Conservation (phyloP, 495 filamentous ascomycete genomes). For the Oidiodendron maius region DNA sequence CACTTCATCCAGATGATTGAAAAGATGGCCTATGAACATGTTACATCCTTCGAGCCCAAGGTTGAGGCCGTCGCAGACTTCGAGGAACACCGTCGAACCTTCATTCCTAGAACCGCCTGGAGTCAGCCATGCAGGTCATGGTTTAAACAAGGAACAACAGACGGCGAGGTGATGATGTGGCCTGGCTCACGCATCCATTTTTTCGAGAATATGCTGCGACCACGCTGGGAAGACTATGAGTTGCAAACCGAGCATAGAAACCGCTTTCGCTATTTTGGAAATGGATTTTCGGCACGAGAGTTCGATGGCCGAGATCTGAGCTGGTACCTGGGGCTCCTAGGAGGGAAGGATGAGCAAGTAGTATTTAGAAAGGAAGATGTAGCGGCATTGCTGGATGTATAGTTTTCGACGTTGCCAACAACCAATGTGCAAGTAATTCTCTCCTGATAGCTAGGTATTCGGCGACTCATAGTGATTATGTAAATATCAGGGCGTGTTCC, state of each 20-base stretch:
- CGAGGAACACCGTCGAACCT: constrained; percentile 32
- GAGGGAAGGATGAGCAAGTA: too few relatives aligned
- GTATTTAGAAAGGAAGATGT: too few relatives aligned
- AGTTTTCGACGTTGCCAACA: too few relatives aligned
- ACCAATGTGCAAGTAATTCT: too few relatives aligned
- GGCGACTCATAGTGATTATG: too few relatives aligned
- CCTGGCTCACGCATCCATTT: constrained; percentile 42
- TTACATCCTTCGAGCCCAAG: constrained; percentile 38
- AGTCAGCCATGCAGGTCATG: constrained; percentile 37
- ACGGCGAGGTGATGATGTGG: constrained; percentile 41
- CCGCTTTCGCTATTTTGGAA: not conserved
- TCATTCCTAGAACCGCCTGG: constrained; percentile 42
- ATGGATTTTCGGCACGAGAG: not conserved
- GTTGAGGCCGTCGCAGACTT: constrained; percentile 35
- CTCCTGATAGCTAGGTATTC: too few relatives aligned
- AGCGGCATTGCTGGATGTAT: too few relatives aligned
- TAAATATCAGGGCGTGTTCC: too few relatives aligned
- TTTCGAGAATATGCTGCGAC: constrained; percentile 41
- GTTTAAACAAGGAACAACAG: constrained; percentile 37
- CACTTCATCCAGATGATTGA: constrained; percentile 31
- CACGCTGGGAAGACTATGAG: constrained; percentile 45
- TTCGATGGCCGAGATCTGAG: not conserved
- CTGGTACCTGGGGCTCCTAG: not conserved
- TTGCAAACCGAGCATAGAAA: constrained; percentile 26
- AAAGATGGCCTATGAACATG: constrained; percentile 39